Evolutionary conservation across 164 flowering plant genomes (phyloP), one percentile per base, ranked within the genome.

Genomic region (Kingdonia uniflora): DNA sequence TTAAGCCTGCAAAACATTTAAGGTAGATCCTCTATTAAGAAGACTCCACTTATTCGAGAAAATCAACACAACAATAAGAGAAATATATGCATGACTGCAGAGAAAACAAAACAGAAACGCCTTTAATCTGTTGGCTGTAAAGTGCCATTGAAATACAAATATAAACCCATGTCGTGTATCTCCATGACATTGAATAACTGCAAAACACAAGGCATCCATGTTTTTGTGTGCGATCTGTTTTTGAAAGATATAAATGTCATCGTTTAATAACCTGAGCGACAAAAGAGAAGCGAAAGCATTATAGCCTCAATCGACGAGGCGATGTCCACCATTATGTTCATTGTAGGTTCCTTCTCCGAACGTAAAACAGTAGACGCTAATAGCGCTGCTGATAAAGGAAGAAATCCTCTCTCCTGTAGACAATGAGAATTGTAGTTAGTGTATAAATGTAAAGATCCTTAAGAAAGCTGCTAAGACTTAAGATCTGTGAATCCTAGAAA

Each of bases 331-430:
- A 77, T 75, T 29, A 78, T 49, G 51, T 81, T 80, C 71, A 71
- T 53, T 17, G 65, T 54, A 64, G 61, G 75, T 51, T 87, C 94
- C 14, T 15, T 68, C 66, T 72, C 85, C 49, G 81, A 74, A 23
- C 80, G 84, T 61, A 80, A 61, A 22, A 53, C 42, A 42, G 95
- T 57, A 52, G 90, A 82, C 45, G 99, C 80, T 62, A 94, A 69
- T 61, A 94, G 63, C 42, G 97, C 99, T 69, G 78, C 87, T 55
- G 95, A 84, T 68, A 94, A 64, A 54, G 97, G 82, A 66, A 89
- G 83, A 76, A 94, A 87, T 17, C 99, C 99, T 42, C 92, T 78
- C 60, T 94, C 99, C 99, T 94, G 82, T 42, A 65, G 47, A 47
- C 60, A 73, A 49, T 35, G 20, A 62, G 52, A 51, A 43, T 58